Percentiles rank a stretch among this genome's conserved stretches.
Evolutionary conservation across 108 stramenopile species (phyloP).

Genomic region (Conticribra weissflogii): DNA sequence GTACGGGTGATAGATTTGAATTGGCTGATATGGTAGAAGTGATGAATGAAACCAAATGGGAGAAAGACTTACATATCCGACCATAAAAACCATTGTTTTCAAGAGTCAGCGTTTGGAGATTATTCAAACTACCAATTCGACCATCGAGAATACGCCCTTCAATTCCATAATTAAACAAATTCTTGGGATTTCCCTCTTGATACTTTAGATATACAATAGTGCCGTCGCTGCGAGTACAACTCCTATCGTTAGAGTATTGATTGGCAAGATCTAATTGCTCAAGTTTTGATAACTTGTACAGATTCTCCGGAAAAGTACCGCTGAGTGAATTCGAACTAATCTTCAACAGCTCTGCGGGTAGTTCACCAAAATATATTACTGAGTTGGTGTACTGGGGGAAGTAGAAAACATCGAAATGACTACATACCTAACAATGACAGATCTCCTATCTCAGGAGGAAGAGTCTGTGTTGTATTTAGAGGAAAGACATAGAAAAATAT

Average conservation of each 20-base stretch:
- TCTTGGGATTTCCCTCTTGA: not conserved
- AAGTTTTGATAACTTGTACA: not conserved
- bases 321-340: no score
- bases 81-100: not conserved
- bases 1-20: no score
- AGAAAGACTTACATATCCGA: not conserved
- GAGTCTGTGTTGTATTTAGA: no score
- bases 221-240: conserved; percentile 1
- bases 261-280: not conserved
- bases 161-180: not conserved
- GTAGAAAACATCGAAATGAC: not conserved
- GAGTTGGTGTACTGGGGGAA: not conserved
- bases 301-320: not conserved
- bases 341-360: no score
- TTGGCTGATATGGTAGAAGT: no score
- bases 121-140: not conserved
- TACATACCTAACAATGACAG: no score
- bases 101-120: not conserved
- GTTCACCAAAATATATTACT: not conserved
- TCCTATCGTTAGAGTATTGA: not conserved
- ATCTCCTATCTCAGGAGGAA: not conserved
- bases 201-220: not conserved
- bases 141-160: not conserved
- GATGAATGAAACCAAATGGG: no score
- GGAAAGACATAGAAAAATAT: not conserved